Evolutionary conservation across 768 basidiomycete species (phyloP), one percentile per base, ranked within the genome.

Genomic region (Tylopilus vinaceipallidus): DNA sequence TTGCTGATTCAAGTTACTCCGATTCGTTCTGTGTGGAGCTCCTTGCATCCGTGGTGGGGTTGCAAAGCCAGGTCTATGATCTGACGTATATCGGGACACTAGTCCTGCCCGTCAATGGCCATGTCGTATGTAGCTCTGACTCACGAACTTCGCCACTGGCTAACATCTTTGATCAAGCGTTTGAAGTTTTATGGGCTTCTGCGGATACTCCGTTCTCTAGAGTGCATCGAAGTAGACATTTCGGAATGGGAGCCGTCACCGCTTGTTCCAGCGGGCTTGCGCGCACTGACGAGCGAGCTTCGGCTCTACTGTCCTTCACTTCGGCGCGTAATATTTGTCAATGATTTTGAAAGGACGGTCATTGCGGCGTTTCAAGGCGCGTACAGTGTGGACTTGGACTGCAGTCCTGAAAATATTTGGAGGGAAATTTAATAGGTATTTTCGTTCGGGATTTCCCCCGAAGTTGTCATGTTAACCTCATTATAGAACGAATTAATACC

Each of bases 201-300:
- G 49, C 79, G 80, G 72, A 75, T 70, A 23, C 70, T 86, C 22
- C 70, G 69, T 1, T 68, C 62, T 12, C 71, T 86, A 12, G 71
- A 74, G 52, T 82, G 78, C 54, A 60, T 83, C 41, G 85, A 86
- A 56, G 68, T 86, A 6, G 85, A 86, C 35, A 72, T 86, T 23
- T 79, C 80, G 17, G 77, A 80, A 42, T 88, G 85, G 85, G 73
- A 75, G 5, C 85, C 84, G 9, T 64, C 77, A 8, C 84, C 81
- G 9, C 63, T 72, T 13, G 68, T 78, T 26, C 70, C 75, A 3
- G 64, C 75, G 7, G 84, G 83, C 3, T 63, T 83, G 35, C 77
- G 82, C 19, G 81, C 82, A 3, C 68, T 87, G 7, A 76, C 77
- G 3, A 74, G 73, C 46, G 85, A 87, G 64, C 66, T 87, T 42